Percentiles rank a stretch among this genome's conserved stretches.
phyloP scores from a whole-genome alignment of 2,329 filamentous ascomycete species.

The Ceratocystis cubensis region DNA sequence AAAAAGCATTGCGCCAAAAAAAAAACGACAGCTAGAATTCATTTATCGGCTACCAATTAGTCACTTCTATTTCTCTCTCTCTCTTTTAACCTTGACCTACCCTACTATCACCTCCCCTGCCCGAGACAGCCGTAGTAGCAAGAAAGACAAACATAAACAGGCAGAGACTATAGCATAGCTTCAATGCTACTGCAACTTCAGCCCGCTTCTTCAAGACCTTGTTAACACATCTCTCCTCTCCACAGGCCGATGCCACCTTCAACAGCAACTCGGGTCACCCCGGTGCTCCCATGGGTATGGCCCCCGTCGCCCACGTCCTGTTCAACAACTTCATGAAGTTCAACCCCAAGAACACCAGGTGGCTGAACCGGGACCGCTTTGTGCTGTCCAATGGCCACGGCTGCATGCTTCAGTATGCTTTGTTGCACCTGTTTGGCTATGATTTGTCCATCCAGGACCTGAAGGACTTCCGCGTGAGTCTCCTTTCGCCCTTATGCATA shows the following conservation, averaged over 20 bases:
- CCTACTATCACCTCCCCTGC: no score
- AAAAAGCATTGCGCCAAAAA: no score
- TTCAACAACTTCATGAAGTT: slow-evolving; percentile 99
- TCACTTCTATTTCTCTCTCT: no score
- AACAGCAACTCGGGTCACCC: slow-evolving; percentile 96
- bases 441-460: slow-evolving; percentile 75
- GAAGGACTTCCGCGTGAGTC: slow-evolving; percentile 86
- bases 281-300: slow-evolving; percentile 93
- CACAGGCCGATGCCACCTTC: slow-evolving; percentile 90
- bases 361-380: slow-evolving; percentile 95
- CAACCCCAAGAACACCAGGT: slow-evolving; percentile 98
- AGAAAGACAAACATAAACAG: no score
- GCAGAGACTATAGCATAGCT: no score
- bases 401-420: slow-evolving; percentile 98
- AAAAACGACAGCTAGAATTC: no score
- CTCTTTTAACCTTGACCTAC: no score
- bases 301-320: slow-evolving; percentile 87
- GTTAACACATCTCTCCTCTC: slow-evolving; percentile 9
- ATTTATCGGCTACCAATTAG: no score
- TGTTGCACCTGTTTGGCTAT: slow-evolving; percentile 95
- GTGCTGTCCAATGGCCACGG: slow-evolving; percentile 98
- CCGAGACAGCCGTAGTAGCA: no score
- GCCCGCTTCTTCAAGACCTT: no score
- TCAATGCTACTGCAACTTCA: no score
- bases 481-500: slow-evolving; percentile 5